A percentile compares a stretch with the other conserved stretches of the same genome.
Conservation (phyloP, 129 eudicot species). For the Erigeron canadensis region DNA sequence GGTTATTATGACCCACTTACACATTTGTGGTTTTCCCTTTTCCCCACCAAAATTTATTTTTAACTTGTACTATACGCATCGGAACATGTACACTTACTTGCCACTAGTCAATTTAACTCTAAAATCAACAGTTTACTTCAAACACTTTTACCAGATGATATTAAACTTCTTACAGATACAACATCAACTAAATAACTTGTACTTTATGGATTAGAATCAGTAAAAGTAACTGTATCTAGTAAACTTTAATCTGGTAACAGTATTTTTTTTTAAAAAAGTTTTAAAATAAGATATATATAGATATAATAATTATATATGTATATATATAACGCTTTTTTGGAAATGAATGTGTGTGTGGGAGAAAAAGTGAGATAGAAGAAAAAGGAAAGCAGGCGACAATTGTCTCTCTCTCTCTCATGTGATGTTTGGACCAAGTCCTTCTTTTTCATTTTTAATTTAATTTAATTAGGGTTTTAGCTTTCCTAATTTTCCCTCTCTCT, state of each 20-base stretch:
- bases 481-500: not conserved
- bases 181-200: not conserved
- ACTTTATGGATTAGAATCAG: not conserved
- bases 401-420: conserved; percentile 41
- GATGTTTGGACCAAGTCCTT: conserved; percentile 39
- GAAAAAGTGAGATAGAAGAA: conserved; percentile 29
- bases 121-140: not conserved
- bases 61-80: not conserved
- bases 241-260: not conserved
- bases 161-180: not conserved
- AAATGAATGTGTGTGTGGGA: conserved; percentile 33
- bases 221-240: not conserved
- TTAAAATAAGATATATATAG: no score
- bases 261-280: no score
- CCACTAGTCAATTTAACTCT: not conserved
- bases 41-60: conserved; percentile 9
- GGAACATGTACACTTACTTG: not conserved
- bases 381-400: conserved; percentile 35
- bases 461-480: conserved; percentile 44
- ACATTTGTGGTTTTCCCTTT: conserved; percentile 20
- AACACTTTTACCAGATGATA: not conserved
- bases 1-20: conserved; percentile 28
- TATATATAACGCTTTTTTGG: conserved; percentile 27
- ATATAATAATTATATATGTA: no score
- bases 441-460: not conserved